Base-by-base conservation (phyloP, 257 asterid species). In the Lycium barbarum region DNA sequence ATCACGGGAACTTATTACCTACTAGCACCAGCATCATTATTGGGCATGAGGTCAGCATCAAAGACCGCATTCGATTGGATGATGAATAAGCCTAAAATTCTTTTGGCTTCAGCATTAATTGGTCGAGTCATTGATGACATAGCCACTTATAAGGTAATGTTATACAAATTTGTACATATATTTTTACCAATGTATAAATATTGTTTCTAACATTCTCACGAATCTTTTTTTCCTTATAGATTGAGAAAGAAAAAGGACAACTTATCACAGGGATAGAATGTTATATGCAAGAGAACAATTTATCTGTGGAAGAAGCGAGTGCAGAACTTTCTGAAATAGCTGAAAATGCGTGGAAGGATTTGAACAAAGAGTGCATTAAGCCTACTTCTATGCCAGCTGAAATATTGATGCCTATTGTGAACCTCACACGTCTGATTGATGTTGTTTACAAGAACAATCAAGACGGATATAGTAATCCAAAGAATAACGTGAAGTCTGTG, bases 161-260 rank as follows among this genome's bases (percentile, higher is more conserved):
- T 17, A 71, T 53, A 20, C 1, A 51, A 10, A 17, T 51, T 51
- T 45, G 18, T 40, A 40, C 15, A 72, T 6, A 40, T 6, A 5
- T 14, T 20, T 26, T n/a, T 18, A 1, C 62, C 57, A 43, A 20
- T 2, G 2, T 20, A 62, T 55, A 55, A 14, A 1, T 18, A 62
- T 33, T 65, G 1, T 65, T 65, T 12, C 11, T 57, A 57, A 63
- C 8, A 63, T 15, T 33, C 43, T 66, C 5, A 35, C 33, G n/a
- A 35, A 5, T 7, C 6, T n/a, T 43, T 17, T 14, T 47, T 45
- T 4, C 13, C 22, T n/a, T 4, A 9, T 26, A 91, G 92, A 76
- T 87, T 38, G 91, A 91, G 90, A 90, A 93, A 88, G 58, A 83
- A 62, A 87, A 88, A 80, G 95, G 94, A 0, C 93, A 90, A 62